These are phyloP conservation scores for Penicillium thymicola DNA, from an alignment of 2,329 filamentous ascomycete genomes.

Conservation along the genomic window DNA sequence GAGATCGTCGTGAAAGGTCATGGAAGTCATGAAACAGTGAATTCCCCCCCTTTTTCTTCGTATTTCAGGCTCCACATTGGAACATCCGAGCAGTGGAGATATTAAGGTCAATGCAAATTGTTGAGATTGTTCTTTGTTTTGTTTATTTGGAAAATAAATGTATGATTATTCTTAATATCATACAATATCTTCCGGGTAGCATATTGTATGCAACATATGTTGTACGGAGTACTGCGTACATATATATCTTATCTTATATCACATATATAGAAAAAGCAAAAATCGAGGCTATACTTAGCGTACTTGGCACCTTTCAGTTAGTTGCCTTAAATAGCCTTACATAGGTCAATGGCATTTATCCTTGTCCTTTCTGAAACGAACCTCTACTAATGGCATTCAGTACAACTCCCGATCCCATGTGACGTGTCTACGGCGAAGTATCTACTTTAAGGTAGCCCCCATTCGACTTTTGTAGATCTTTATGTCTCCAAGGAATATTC, in stretches of 20 bases:
- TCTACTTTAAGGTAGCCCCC: neutral
- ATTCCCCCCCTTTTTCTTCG: slow-evolving; percentile 13
- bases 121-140: neutral
- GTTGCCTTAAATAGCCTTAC: neutral
- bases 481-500: neutral
- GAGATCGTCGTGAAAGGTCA: slow-evolving; percentile 23
- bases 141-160: neutral
- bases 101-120: neutral
- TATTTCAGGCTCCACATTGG: slow-evolving; percentile 16
- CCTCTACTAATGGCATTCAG: neutral
- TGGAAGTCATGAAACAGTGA: slow-evolving; percentile 15
- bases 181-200: neutral
- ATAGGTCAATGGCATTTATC: neutral
- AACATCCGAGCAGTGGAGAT: neutral
- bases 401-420: neutral
- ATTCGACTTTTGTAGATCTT: neutral
- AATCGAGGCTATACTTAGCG: neutral
- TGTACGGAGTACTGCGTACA: no score
- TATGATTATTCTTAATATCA: neutral
- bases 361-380: neutral
- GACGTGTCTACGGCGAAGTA: neutral
- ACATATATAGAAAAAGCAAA: neutral
- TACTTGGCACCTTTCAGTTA: neutral
- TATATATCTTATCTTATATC: neutral
- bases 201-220: neutral